Conservation (phyloP, 2,329 filamentous ascomycete genomes). For the Paramyrothecium sp. region DNA sequence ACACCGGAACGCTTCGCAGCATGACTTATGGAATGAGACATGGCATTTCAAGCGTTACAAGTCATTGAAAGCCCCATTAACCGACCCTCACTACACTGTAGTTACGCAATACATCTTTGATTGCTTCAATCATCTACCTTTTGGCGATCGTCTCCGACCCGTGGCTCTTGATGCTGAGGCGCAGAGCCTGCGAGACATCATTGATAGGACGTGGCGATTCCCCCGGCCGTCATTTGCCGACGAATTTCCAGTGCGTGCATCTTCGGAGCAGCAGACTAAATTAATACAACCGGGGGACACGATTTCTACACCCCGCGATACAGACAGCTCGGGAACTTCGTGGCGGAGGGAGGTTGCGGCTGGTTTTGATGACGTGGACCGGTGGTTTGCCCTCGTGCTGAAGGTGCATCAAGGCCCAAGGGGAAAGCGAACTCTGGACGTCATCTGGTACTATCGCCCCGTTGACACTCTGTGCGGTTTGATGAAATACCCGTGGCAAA, state of each 20-base stretch:
- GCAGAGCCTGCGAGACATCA: constrained; percentile 21
- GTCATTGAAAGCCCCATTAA: constrained; percentile 1
- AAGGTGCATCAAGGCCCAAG: constrained; percentile 36
- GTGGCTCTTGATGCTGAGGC: constrained; percentile 24
- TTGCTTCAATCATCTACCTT: constrained; percentile 64
- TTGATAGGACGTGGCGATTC: constrained; percentile 11
- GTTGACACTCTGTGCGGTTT: constrained; percentile 67
- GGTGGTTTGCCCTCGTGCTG: constrained; percentile 73
- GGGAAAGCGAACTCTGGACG: constrained; percentile 49
- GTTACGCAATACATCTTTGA: constrained; percentile 69
- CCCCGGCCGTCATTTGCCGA: background rate
- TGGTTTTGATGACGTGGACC: constrained; percentile 40
- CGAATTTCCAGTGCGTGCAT: too few species aligned
- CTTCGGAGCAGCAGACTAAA: too few species aligned
- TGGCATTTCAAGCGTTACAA: constrained; percentile 33
- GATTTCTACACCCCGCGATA: constrained; percentile 46
- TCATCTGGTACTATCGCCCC: constrained; percentile 74
- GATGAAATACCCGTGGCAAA: constrained; percentile 66
- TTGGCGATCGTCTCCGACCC: constrained; percentile 48
- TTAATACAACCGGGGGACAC: constrained; percentile 46
- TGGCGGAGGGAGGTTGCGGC: constrained; percentile 54
- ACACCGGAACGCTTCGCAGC: constrained; percentile 20
- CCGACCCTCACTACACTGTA: constrained; percentile 45
- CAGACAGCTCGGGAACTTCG: constrained; percentile 42
- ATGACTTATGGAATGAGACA: constrained; percentile 55